These are phyloP conservation scores for Antitrichia curtipendula DNA, from an alignment of 225 moss, liverwort and hornwort species.

Conservation along the genomic window DNA sequence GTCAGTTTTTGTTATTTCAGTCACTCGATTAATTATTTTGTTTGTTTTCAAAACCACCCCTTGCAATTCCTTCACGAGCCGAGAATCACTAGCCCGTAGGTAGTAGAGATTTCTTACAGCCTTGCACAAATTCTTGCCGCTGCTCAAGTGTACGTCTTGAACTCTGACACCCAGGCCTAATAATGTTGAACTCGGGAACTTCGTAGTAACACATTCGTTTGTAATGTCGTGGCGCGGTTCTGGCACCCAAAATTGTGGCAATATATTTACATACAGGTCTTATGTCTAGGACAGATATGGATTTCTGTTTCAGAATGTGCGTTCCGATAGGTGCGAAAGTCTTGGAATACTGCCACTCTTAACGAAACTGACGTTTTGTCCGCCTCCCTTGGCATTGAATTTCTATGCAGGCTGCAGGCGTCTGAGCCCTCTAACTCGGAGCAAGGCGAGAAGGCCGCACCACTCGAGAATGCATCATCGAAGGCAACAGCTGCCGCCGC, in stretches of 20 bases:
- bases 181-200: not conserved
- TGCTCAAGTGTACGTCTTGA: not conserved
- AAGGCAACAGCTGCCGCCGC: not conserved
- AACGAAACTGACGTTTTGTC: not conserved
- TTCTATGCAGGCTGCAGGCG: conserved; percentile 9
- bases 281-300: too few species aligned
- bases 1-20: not conserved
- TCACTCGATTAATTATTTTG: not conserved
- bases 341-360: not conserved
- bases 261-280: not conserved
- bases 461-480: not conserved
- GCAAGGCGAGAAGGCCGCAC: not conserved
- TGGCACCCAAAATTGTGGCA: not conserved
- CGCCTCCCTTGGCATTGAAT: not conserved
- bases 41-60: not conserved
- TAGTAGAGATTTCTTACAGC: not conserved
- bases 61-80: not conserved
- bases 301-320: not conserved
- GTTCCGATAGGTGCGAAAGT: not conserved
- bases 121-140: not conserved
- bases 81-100: not conserved
- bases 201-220: not conserved
- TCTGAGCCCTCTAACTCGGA: conserved; percentile 14
- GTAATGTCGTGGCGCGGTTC: not conserved
- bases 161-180: not conserved